Evolutionary conservation across 441 rosid genomes (phyloP).

Genomic region (Erodium trifolium): DNA sequence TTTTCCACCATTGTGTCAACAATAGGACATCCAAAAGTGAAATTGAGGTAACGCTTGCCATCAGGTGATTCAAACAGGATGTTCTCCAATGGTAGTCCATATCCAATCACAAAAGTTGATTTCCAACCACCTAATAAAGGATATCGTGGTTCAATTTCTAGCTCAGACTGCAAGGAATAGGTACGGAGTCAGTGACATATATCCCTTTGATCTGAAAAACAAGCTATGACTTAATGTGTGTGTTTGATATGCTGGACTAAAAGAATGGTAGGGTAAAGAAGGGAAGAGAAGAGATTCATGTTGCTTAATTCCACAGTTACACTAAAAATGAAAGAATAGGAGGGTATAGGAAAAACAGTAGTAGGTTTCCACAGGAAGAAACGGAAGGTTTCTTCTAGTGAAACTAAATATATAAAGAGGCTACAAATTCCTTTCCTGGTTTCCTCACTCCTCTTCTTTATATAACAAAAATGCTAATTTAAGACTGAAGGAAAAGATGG

Average conservation of each 20-base stretch:
- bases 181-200: neutral
- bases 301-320: neutral
- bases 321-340: neutral
- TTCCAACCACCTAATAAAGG: constrained; percentile 99
- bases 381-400: neutral
- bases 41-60: constrained; percentile 90
- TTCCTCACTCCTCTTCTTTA: no score
- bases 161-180: constrained; percentile 67
- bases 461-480: neutral
- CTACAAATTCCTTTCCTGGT: neutral
- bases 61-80: constrained; percentile 78
- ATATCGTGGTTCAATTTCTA: constrained; percentile 90
- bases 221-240: neutral
- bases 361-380: neutral
- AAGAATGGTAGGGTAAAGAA: constrained; percentile 1
- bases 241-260: neutral
- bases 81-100: constrained; percentile 82
- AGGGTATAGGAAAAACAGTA: neutral
- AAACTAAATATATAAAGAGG: neutral
- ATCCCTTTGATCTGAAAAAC: neutral
- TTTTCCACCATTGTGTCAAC: constrained; percentile 81
- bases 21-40: constrained; percentile 91
- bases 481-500: neutral
- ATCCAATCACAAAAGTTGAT: constrained; percentile 83
- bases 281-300: neutral